phyloP scores from a whole-genome alignment of 2,329 filamentous ascomycete genomes.

The Colletotrichum sp. region DNA sequence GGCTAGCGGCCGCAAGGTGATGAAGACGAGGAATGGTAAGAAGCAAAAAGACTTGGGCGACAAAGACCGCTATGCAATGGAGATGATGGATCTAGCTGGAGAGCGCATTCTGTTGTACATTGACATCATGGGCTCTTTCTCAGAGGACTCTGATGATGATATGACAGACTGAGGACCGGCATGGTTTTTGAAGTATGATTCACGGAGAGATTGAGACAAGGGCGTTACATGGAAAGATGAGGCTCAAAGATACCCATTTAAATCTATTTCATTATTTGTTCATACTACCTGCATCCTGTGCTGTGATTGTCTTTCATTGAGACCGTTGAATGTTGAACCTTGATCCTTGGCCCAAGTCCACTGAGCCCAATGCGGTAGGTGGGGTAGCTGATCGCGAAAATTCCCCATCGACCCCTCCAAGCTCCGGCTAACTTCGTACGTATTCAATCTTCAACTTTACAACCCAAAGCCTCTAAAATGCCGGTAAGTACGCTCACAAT shows the following conservation, averaged over 20 bases:
- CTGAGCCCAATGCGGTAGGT: slow-evolving; percentile 3
- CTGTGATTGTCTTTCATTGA: background rate
- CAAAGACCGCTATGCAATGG: slow-evolving; percentile 45
- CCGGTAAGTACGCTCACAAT: background rate
- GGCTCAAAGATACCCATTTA: slow-evolving; percentile 1
- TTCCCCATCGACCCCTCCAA: slow-evolving; percentile 1
- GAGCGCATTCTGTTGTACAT: slow-evolving; percentile 39
- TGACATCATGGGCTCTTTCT: slow-evolving; percentile 2
- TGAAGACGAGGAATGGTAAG: background rate
- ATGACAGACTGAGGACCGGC: background rate
- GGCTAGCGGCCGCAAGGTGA: slow-evolving; percentile 40
- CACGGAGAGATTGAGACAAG: background rate
- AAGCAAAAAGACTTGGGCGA: slow-evolving; percentile 30
- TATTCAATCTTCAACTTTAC: background rate
- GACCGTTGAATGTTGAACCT: background rate
- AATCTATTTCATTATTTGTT: background rate
- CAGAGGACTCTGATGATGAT: background rate
- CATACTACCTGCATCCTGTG: background rate
- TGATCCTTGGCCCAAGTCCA: background rate
- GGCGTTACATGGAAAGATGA: background rate
- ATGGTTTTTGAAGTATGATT: background rate
- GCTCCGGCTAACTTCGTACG: background rate
- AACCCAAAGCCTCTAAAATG: background rate
- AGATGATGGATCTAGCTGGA: slow-evolving; percentile 49
- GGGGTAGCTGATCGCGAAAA: slow-evolving; percentile 16